phyloP scores from a whole-genome alignment of 495 filamentous ascomycete species.

The Aspergillus leporis region DNA sequence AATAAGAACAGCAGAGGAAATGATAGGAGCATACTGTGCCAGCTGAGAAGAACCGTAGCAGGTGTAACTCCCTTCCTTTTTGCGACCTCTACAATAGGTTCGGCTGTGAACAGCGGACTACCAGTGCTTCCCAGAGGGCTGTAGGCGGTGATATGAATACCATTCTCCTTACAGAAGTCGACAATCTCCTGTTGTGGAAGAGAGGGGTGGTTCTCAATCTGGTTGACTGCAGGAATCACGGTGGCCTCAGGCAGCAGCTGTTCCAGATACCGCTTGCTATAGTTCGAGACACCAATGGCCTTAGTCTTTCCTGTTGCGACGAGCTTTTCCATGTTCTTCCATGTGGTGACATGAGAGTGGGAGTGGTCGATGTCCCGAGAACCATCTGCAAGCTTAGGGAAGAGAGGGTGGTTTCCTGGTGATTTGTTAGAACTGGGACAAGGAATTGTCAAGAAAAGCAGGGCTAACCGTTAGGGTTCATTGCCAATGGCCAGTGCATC shows the following conservation, averaged over 20 bases:
- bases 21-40: slow-evolving; percentile 60
- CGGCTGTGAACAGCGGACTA: slow-evolving; percentile 66
- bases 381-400: slow-evolving; percentile 72
- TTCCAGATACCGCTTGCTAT: slow-evolving; percentile 70
- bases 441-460: background rate
- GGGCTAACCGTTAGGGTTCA: slow-evolving; percentile 68
- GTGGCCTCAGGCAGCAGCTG: slow-evolving; percentile 65
- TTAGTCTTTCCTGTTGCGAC: slow-evolving; percentile 65
- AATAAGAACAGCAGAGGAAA: slow-evolving; percentile 1
- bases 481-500: slow-evolving; percentile 79
- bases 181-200: slow-evolving; percentile 88
- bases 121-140: slow-evolving; percentile 78
- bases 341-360: slow-evolving; percentile 71
- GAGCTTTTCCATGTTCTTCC: slow-evolving; percentile 79
- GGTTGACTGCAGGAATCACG: slow-evolving; percentile 79
- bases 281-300: slow-evolving; percentile 84
- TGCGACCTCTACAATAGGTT: slow-evolving; percentile 67
- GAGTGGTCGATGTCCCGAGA: slow-evolving; percentile 64
- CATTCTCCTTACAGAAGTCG: slow-evolving; percentile 70
- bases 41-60: slow-evolving; percentile 68
- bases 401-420: slow-evolving; percentile 69
- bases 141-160: slow-evolving; percentile 76
- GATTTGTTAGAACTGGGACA: slow-evolving; percentile 2
- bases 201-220: slow-evolving; percentile 81
- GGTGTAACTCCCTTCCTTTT: slow-evolving; percentile 65